Conservation (phyloP, 129 eudicot species). For the Helianthus tuberosus region DNA sequence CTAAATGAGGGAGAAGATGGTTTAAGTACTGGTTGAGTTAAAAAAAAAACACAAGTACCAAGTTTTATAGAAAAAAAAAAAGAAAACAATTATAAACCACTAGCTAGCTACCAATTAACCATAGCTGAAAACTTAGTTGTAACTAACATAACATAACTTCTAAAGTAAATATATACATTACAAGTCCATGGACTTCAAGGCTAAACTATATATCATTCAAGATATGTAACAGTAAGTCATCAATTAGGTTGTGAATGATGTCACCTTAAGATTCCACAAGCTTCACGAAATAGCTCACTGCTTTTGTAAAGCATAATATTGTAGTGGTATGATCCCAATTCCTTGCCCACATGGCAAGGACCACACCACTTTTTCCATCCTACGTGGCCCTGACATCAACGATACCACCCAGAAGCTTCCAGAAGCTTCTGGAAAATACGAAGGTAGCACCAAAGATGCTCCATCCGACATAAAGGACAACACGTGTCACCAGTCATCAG, state of each 20-base stretch:
- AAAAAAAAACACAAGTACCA: no score
- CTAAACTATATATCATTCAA: background rate
- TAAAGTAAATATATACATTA: background rate
- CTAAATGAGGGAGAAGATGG: background rate
- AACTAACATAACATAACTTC: background rate
- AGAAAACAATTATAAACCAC: background rate
- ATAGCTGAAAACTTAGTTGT: background rate
- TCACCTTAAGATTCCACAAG: conserved; percentile 26
- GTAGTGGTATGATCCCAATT: no score
- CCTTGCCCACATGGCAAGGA: no score
- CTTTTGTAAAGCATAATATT: conserved; percentile 21
- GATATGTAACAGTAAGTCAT: conserved; percentile 8
- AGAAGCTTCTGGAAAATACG: no score
- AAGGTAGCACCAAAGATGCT: no score
- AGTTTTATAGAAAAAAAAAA: no score
- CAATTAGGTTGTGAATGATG: conserved; percentile 15
- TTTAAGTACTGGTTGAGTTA: no score
- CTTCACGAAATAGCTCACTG: conserved; percentile 14
- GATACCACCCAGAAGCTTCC: no score
- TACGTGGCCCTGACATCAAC: no score
- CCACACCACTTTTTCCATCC: no score
- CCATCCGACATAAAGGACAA: no score
- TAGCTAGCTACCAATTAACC: background rate
- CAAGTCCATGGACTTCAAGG: background rate
- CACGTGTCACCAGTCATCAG: no score